Base-by-base conservation (phyloP, 2,329 filamentous ascomycete genomes). In the Aspergillus ochraceoroseus region DNA sequence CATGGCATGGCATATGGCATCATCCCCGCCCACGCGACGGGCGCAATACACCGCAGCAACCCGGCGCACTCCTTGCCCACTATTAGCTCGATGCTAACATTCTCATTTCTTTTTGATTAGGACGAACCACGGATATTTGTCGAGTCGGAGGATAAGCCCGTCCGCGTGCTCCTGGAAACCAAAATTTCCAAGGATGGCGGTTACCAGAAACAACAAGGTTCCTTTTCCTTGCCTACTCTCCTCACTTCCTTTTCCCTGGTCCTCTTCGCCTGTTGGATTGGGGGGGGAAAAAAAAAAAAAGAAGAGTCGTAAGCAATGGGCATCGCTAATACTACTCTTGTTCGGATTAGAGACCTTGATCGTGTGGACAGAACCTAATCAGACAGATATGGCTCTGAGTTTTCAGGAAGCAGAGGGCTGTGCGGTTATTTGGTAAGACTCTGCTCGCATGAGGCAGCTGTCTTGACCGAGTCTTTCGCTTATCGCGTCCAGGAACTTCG, bases 391-490 rank as follows among this genome's bases (percentile, higher is more conserved):
- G 92, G 92, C 92, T 29, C 76, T 98, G 49, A 95, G 89, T 63
- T 98, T 98, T 59, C 92, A 98, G 65, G 92, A 98, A 70, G 84
- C 89, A 2, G 92, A 96, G 53, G 92, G 90, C 31, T 98, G 92
- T 66, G 80, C 85, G 13, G 75, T 82, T 48, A 95, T 98, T 64
- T 98, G 92, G 92, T 94, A 68, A 55, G 53, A 12, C 23, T 17
- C 32, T 23, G 27, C 30, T 26, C 15, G 12, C 11, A 36, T 31
- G 7, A 13, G 32, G 28, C 27, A 26, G 19, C 25, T 32, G 19
- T 45, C 35, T 33, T 44, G 32, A 36, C 12, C 38, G 38, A 32
- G 47, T 38, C 15, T 44, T 39, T 49, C 40, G 47, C 56, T 56
- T 49, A 56, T 57, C 37, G 48, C 35, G 23, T 46, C 43, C 54